Evolutionary conservation across 768 basidiomycete genomes (phyloP), one percentile per base, ranked within the genome.

Genomic region (Amanita polypyramis): DNA sequence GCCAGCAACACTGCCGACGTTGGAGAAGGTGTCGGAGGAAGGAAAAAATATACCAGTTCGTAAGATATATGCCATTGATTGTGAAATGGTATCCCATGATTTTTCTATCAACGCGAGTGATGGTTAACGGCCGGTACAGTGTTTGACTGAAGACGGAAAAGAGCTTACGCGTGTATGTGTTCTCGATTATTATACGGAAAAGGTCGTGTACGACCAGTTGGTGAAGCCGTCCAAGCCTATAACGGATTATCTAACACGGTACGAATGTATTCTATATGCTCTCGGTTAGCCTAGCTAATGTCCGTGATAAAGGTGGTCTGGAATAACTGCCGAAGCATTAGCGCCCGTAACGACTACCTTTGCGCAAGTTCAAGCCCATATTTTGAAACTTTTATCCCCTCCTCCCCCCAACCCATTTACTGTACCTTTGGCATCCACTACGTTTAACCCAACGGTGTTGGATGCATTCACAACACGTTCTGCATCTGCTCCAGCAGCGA

Each of bases 161-260:
- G 90, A 91, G 60, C 73, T 98, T 11, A 83, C 94, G 1, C 71
- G 93, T 35, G 76, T 95, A 2, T 91, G 85, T 45, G 60, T 96
- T 23, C 79, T 98, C 53, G 88, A 98, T 56, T 87, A 75, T 58
- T 58, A 72, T 29, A 77, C 82, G 3, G 79, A 79, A 11, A 72
- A 75, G 39, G 81, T 89, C 21, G 61, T 96, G 4, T 96, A 86
- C 57, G 94, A 98, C 63, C 80, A 84, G 54, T 74, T 97, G 11
- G 93, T 97, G 51, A 92, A 86, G 59, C 95, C 95, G 2, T 63
- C 74, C 0, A 86, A 86, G 55, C 85, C 87, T 0, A 80, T 98
- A 48, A 66, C 72, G 3, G 94, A 98, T 60, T 98, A 99, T 60
- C 74, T 95, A n/a, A 98, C 95, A 29, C 77, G 82, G 85, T 91